Base-by-base conservation (phyloP, 202 grass and related monocot species). In the Carex arenaria region DNA sequence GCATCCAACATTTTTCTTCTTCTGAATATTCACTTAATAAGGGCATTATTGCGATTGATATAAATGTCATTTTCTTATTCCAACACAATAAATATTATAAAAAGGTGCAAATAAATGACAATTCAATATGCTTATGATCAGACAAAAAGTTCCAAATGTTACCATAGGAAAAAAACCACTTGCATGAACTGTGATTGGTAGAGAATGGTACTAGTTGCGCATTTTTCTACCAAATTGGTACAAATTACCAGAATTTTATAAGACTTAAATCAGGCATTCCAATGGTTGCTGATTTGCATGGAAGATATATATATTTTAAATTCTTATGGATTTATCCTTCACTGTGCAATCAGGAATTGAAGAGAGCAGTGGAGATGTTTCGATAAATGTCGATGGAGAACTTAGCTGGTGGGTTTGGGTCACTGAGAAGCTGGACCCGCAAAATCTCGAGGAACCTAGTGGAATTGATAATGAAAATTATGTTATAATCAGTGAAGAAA, bases 401-500 rank as follows among this genome's bases (percentile, higher is more conserved):
- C 80, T 81, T 77, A 83, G 80, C 74, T 87, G 85, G 85, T 87
- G 85, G 85, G 85, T 87, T 51, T 87, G 80, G 85, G 68, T 87
- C 43, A 72, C 80, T 32, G 49, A 76, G 26, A 76, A 76, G 49
- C 72, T 76, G 51, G 72, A 76, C 51, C 72, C 49, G 3, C 13
- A 76, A 56, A 92, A 88, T 87, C 71, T 91, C 52, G 94, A 97
- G 84, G 94, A 97, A 84, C 84, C 94, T 78, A 94, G 94, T 87
- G 85, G 87, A 31, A 94, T 97, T 49, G 92, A 97, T 87, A 62
- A 97, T 52, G 92, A 97, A 59, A 94, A 88, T 88, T 97, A 97
- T 90, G 87, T 94, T 23, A 91, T 97, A 53, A 80, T 97, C 54
- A 94, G 84, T 85, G 92, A 94, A 83, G 90, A 94, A 8, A 91